Evolutionary conservation across 768 basidiomycete genomes (phyloP), one percentile per base, ranked within the genome.

Genomic region (Hortiboletus campestris): DNA sequence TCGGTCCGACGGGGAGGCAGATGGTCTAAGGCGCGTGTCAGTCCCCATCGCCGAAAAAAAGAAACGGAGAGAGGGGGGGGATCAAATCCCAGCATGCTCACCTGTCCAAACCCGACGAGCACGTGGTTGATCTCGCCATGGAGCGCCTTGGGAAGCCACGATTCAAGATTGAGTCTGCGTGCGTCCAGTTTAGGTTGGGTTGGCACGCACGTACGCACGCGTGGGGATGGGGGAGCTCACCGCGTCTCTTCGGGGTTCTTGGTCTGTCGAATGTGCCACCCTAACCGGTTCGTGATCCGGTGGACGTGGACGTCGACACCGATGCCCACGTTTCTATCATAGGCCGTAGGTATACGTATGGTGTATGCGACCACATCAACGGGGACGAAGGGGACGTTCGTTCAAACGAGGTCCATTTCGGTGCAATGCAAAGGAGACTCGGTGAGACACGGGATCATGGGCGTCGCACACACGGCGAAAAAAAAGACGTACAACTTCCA

Each of bases 281-380:
- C 86, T 2, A 99, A 72, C 16, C 94, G 78, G 62, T 98, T 95
- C 28, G 94, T 94, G 50, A 99, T 98, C 7, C 96, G 78, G 62
- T 98, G 94, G 8, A 98, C 94, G 69, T 99, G 96, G 0, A 93
- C 89, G 62, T 99, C 96, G 0, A 98, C 96, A 0, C 95, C 96
- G 34, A 98, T 96, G 1, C 96, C 96, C 25, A 81, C 77, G 62
- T 94, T 92, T 44, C 90, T 93, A 17, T 8, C 40, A 10, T 20
- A 13, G 32, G 36, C 6, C 25, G 25, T 25, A 25, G 25, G 25
- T 6, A 8, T 16, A 17, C 35, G 22, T 19, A 16, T 8, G 11
- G 46, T 49, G 20, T 16, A 29, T n/a, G 36, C 8, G 16, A 29
- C 9, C 34, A 36, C 14, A 36, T 11, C 11, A 32, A 11, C 31